These are phyloP conservation scores for Cryptosporidium felis DNA, from an alignment of 169 alveolate species.

Conservation along the genomic window DNA sequence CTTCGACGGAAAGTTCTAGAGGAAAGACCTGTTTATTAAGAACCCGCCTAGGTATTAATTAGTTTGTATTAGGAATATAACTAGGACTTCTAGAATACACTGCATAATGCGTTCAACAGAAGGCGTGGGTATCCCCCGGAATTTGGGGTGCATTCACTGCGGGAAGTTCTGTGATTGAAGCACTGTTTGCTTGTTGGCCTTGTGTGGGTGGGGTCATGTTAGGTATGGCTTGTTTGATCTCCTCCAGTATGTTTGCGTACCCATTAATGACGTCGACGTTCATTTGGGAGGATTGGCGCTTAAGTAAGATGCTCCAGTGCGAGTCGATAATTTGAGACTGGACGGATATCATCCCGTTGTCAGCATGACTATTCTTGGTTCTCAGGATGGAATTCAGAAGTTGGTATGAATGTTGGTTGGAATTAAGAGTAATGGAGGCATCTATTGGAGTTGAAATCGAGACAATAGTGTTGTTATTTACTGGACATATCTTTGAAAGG, in stretches of 20 bases:
- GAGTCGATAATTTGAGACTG: conserved; percentile 51
- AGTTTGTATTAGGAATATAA: no score
- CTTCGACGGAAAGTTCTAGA: conserved; percentile 83
- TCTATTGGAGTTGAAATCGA: conserved; percentile 46
- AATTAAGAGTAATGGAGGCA: conserved; percentile 34
- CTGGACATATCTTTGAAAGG: conserved; percentile 37
- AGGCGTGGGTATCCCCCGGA: no score
- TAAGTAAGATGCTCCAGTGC: conserved; percentile 48
- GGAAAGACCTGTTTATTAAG: no score
- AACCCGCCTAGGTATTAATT: no score
- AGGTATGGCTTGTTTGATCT: conserved; percentile 1
- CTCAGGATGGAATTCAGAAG: conserved; percentile 45
- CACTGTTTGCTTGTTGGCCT: not conserved
- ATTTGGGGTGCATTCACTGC: no score
- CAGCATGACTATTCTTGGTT: conserved; percentile 26
- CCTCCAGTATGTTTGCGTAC: conserved; percentile 40
- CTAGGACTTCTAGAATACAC: no score
- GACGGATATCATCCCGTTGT: conserved; percentile 28
- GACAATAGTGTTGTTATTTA: conserved; percentile 39
- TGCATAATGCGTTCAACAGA: no score
- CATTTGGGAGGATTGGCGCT: conserved; percentile 13
- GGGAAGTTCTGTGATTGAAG: not conserved
- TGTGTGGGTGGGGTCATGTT: not conserved
- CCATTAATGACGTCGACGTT: conserved; percentile 43
- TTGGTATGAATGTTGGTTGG: conserved; percentile 63